phyloP scores from a whole-genome alignment of 768 basidiomycete genomes.

The Thelephora aurantiotincta region DNA sequence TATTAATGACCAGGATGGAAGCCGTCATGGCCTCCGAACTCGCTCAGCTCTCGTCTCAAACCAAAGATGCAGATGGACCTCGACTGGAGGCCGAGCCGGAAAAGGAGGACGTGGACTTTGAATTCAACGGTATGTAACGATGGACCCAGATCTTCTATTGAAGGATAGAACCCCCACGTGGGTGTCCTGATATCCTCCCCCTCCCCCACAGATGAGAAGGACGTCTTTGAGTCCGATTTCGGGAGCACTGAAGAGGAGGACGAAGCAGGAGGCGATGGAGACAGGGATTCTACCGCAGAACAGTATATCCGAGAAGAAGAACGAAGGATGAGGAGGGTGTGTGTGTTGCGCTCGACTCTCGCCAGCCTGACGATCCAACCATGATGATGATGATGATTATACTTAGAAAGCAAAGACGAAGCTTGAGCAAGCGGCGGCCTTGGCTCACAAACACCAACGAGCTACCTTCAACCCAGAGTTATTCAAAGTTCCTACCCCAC shows the following conservation, averaged over 20 bases:
- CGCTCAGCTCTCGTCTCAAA: too few species aligned
- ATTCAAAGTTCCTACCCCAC: conserved; percentile 11
- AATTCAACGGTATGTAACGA: conserved; percentile 36
- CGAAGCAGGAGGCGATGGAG: conserved; percentile 32
- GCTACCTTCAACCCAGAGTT: conserved; percentile 53
- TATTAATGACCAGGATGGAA: conserved; percentile 37
- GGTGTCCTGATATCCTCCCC: background rate
- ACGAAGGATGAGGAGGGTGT: conserved; percentile 33
- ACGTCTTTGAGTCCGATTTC: conserved; percentile 74
- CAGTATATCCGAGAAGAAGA: conserved; percentile 47
- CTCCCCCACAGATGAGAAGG: conserved; percentile 59
- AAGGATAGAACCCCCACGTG: too few species aligned
- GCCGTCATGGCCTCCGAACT: conserved; percentile 41
- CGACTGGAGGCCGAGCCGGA: conserved; percentile 37
- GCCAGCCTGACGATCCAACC: conserved; percentile 1
- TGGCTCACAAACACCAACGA: conserved; percentile 51
- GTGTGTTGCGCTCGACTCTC: background rate
- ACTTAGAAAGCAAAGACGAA: conserved; percentile 38
- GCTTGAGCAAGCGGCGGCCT: conserved; percentile 48
- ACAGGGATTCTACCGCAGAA: conserved; percentile 30
- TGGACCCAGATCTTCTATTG: background rate
- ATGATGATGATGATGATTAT: too few species aligned
- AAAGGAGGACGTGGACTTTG: conserved; percentile 56
- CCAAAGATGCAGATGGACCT: conserved; percentile 24
- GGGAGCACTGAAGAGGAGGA: conserved; percentile 67